phyloP scores from a whole-genome alignment of 768 basidiomycete species.

The Suillus luteus region DNA sequence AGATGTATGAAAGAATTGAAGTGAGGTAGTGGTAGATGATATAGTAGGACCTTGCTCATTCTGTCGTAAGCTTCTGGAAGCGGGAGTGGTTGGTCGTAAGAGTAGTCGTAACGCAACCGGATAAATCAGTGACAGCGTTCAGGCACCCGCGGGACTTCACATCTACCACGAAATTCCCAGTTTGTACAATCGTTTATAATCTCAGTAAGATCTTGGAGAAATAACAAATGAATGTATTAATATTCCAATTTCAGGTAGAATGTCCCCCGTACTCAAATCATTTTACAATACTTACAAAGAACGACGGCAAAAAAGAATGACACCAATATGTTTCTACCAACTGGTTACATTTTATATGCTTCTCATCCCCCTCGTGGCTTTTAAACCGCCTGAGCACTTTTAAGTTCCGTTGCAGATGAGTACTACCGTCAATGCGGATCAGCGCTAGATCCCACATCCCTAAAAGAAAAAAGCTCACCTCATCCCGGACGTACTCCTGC shows the following conservation, averaged over 20 bases:
- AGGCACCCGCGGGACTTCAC: conserved; percentile 5
- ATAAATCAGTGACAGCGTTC: not conserved
- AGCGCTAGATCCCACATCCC: conserved; percentile 3
- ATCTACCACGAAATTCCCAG: no score
- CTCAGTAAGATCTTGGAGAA: no score
- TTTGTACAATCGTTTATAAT: no score
- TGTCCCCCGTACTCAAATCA: no score
- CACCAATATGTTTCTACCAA: conserved; percentile 9
- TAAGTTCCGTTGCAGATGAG: conserved; percentile 7
- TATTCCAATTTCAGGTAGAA: no score
- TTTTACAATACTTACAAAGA: conserved; percentile 12
- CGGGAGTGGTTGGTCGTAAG: not conserved
- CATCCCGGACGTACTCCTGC: conserved; percentile 50
- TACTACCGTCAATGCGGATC: conserved; percentile 5
- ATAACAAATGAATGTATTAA: no score
- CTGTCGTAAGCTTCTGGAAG: not conserved
- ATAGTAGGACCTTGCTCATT: not conserved
- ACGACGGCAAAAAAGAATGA: conserved; percentile 12
- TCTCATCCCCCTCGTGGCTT: conserved; percentile 4
- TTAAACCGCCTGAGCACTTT: conserved; percentile 7
- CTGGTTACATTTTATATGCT: conserved; percentile 7
- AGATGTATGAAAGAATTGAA: no score
- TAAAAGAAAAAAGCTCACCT: conserved; percentile 19
- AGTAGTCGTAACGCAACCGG: not conserved
- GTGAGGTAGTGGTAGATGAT: no score